Evolutionary conservation across 306 rosid genomes (phyloP).

Genomic region (Cucurbita moschata): DNA sequence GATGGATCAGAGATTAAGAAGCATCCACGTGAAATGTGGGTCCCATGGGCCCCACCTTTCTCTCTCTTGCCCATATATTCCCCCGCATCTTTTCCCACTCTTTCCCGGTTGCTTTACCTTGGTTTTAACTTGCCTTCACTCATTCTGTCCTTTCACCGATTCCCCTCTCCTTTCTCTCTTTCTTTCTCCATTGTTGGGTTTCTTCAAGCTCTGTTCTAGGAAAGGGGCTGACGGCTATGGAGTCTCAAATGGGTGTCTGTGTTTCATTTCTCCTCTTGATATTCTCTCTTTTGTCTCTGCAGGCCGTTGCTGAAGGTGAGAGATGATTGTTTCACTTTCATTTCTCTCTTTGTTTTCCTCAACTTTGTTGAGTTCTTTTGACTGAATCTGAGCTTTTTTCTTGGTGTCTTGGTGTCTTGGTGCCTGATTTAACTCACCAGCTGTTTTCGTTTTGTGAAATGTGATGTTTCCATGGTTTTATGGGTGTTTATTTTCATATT

Average conservation of each 20-base stretch:
- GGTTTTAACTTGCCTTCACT: constrained; percentile 21
- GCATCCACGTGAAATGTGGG: constrained; percentile 53
- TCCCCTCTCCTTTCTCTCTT: constrained; percentile 5
- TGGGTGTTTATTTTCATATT: background rate
- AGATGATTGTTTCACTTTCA: background rate
- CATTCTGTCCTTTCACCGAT: background rate
- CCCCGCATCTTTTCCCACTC: constrained; percentile 14
- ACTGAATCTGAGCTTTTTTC: background rate
- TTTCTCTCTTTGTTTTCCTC: background rate
- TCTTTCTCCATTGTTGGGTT: constrained; percentile 27
- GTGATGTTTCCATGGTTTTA: background rate
- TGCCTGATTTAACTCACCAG: background rate
- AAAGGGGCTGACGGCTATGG: background rate
- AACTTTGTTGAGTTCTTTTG: background rate
- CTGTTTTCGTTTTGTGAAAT: background rate
- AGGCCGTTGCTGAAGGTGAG: constrained; percentile 57
- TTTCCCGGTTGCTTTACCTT: constrained; percentile 25
- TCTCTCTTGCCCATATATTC: constrained; percentile 21
- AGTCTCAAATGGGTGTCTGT: constrained; percentile 39
- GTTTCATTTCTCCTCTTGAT: constrained; percentile 36
- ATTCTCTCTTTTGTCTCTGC: constrained; percentile 19
- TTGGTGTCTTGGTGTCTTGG: background rate
- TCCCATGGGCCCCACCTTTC: background rate
- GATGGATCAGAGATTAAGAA: constrained; percentile 40
- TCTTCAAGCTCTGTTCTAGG: background rate